Conservation (phyloP, 768 basidiomycete genomes). For the Boletus bicolor region DNA sequence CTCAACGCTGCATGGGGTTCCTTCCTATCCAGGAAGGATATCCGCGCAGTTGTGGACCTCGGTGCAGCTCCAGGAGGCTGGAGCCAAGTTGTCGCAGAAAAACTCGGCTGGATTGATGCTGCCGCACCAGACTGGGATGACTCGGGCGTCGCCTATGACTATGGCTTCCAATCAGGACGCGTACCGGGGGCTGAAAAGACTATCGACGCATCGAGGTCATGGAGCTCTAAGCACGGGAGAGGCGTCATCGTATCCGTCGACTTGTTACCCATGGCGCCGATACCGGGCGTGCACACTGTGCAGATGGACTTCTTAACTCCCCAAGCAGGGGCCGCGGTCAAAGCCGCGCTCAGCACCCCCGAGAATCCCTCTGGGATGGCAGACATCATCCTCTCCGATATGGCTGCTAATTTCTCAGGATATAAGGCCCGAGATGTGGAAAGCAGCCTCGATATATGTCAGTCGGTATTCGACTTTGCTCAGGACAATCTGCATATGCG, state of each 20-base stretch:
- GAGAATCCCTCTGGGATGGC: constrained; percentile 44
- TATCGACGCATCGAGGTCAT: constrained; percentile 1
- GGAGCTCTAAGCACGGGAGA: constrained; percentile 28
- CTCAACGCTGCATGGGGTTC: constrained; percentile 56
- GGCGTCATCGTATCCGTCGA: constrained; percentile 75
- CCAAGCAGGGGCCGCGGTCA: constrained; percentile 45
- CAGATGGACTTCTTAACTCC: constrained; percentile 76
- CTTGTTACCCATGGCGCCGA: constrained; percentile 64
- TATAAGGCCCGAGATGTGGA: constrained; percentile 63
- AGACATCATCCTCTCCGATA: constrained; percentile 85
- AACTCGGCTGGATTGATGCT: constrained; percentile 48
- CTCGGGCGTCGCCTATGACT: background rate
- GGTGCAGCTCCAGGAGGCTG: constrained; percentile 94
- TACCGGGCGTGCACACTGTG: constrained; percentile 70
- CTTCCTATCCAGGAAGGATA: constrained; percentile 51
- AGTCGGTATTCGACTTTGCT: constrained; percentile 70
- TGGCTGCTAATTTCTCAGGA: constrained; percentile 84
- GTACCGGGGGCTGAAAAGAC: background rate
- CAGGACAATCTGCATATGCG: constrained; percentile 47
- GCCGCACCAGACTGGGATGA: constrained; percentile 1
- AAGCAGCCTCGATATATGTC: constrained; percentile 67
- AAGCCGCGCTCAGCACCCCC: constrained; percentile 32
- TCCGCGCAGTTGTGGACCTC: constrained; percentile 73
- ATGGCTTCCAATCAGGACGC: background rate
- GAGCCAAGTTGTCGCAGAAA: constrained; percentile 77